Evolutionary conservation across 2,329 filamentous ascomycete species (phyloP), one percentile per base, ranked within the genome.

Genomic region (Clonostachys rosea): DNA sequence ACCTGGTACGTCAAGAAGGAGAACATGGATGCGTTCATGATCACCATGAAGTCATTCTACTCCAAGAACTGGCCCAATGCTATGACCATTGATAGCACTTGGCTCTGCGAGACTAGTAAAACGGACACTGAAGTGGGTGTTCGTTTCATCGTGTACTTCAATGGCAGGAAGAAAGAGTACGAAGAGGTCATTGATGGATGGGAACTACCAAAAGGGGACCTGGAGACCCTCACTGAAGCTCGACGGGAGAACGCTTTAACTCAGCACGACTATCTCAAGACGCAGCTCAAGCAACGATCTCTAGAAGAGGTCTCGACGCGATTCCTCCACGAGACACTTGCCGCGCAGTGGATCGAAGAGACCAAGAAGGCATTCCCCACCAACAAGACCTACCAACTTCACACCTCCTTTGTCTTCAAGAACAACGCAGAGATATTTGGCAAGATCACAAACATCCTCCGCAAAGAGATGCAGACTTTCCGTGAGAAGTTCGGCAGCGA

Each of bases 251-350:
- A 9, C 9, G 24, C 24, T 30, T 30, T 30, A 30, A 10, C 24
- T 8, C 24, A 30, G 24, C 24, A 30, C 8, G 24, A 30, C 2
- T 30, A 30, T 30, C 24, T 52, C 9, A 34, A 36, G 6, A 49
- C 48, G 6, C 53, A 61, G n/a, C 50, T 62, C 7, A 61, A 57
- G 44, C 48, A 50, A 55, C 62, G 33, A 45, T 45, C 7, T n/a
- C 36, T 39, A 6, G 14, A n/a, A 39, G 36, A 39, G 10, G 36
- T 39, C 36, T 61, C 58, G 13, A 56, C 53, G 13, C 54, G 55
- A 3, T 61, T 63, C 42, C 48, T 61, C 14, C 49, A 63, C 41
- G 60, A 63, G 46, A 59, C 61, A 3, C 54, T 63, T 5, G 57
- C 52, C 6, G 42, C 40, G 12, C 57, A 61, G 39, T 63, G 60